Base-by-base conservation (phyloP, 2,329 filamentous ascomycete species). In the Neophaeococcomyces aloes region DNA sequence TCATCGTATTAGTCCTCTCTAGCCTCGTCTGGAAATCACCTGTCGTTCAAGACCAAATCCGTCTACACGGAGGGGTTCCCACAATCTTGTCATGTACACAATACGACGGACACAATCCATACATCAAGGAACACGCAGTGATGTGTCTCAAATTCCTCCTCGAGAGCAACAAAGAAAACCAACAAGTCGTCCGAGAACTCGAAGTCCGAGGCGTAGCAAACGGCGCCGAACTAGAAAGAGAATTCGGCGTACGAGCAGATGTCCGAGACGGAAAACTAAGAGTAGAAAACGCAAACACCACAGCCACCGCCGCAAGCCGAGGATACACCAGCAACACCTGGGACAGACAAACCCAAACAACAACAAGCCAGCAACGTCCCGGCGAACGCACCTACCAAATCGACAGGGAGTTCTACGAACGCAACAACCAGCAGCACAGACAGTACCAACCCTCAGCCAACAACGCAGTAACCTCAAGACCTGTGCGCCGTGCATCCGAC, bases 81-180 rank as follows among this genome's bases (percentile, higher is more conserved):
- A 81, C 85, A 0, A 74, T 96, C 15, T 75, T 95, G 13, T 87
- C 87, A 57, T 94, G 87, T 63, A 95, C 87, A 56, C 76, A 80
- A 25, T 91, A 91, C 59, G 89, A 96, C 59, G 86, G 89, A 54
- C 79, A 94, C 64, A 95, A 95, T 58, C 86, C 87, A 0, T 95
- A 89, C 59, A 88, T 94, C 50, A 86, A 89, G 56, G 89, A 96
- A 62, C 84, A 88, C 51, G 85, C 86, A 2, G 86, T 88, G 38
- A 80, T 94, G 59, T 88, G 84, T 53, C 72, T 93, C n/a, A 88
- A 89, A 59, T 93, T 77, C 54, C 57, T 75, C 15, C 64, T 76
- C 5, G 73, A 76, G 46, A 63, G 64, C 1, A 71, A 70, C 44
- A 57, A 60, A 10, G 67, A 69, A 44, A 68, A 78, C 51, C 72